Conservation (phyloP, 805 yeast species). For the Saturnispora dispora region DNA sequence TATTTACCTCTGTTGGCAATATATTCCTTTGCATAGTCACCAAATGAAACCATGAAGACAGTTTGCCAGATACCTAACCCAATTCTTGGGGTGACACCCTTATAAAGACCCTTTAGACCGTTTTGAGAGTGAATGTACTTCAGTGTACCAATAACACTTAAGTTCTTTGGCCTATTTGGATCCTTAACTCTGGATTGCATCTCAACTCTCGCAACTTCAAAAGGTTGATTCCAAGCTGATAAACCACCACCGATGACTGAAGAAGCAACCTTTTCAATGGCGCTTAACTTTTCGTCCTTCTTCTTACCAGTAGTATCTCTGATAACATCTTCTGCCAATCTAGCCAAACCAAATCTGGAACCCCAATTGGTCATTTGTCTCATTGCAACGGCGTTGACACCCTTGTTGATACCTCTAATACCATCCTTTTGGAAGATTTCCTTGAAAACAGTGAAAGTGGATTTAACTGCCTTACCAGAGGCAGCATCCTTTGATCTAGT, state of each 20-base stretch:
- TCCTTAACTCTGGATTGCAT: conserved; percentile 94
- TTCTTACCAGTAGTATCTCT: conserved; percentile 49
- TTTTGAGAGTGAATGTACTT: conserved; percentile 74
- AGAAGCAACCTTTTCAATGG: conserved; percentile 74
- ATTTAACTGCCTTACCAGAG: conserved; percentile 59
- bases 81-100: conserved; percentile 96
- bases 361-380: conserved; percentile 99
- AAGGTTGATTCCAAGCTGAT: conserved; percentile 98
- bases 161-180: conserved; percentile 90
- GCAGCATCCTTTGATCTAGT: conserved; percentile 73
- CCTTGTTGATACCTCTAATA: conserved; percentile 88
- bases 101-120: conserved; percentile 84
- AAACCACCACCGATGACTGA: conserved; percentile 94
- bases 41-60: conserved; percentile 95
- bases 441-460: conserved; percentile 78
- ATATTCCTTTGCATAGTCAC: conserved; percentile 79
- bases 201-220: conserved; percentile 95
- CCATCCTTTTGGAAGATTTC: conserved; percentile 84
- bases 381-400: conserved; percentile 98
- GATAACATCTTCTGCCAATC: conserved; percentile 84
- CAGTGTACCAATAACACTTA: conserved; percentile 67
- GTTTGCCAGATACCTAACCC: conserved; percentile 98
- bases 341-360: conserved; percentile 85
- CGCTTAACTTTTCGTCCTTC: conserved; percentile 52
- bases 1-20: conserved; percentile 35